phyloP scores from a whole-genome alignment of 2,329 filamentous ascomycete species.

The Phaeophleospora eucalypticola region DNA sequence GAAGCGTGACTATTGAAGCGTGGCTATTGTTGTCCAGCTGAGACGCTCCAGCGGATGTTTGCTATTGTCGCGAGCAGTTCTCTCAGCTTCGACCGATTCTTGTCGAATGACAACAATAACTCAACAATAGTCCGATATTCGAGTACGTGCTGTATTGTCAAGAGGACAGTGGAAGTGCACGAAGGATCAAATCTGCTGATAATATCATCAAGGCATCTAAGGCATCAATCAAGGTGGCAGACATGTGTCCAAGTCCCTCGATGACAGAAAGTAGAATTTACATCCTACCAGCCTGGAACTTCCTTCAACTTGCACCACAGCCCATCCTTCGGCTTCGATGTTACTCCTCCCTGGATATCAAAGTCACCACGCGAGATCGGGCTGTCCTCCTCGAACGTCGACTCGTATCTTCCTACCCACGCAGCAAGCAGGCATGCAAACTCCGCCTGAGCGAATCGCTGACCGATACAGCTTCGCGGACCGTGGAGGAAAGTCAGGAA shows the following conservation, averaged over 20 bases:
- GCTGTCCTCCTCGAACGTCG: conserved; percentile 58
- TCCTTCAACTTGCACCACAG: conserved; percentile 64
- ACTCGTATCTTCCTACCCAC: conserved; percentile 70
- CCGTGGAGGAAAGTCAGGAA: conserved; percentile 44
- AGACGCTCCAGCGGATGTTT: too few species aligned
- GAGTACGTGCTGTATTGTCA: too few species aligned
- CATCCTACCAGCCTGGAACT: conserved; percentile 67
- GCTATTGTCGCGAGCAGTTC: not conserved
- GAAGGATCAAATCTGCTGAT: too few species aligned
- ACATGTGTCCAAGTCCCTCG: too few species aligned
- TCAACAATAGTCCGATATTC: not conserved
- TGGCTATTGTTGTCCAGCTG: not conserved
- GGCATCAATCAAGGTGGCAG: too few species aligned
- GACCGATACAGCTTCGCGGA: conserved; percentile 31
- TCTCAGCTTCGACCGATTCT: too few species aligned
- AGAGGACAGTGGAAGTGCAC: too few species aligned
- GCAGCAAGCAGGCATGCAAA: conserved; percentile 77
- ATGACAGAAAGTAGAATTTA: too few species aligned
- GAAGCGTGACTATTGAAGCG: not conserved
- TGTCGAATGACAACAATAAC: not conserved
- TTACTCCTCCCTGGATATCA: conserved; percentile 65
- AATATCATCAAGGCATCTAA: too few species aligned
- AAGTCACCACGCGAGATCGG: conserved; percentile 49
- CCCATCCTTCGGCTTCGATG: conserved; percentile 67
- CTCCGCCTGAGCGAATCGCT: conserved; percentile 28